Base-by-base conservation (phyloP, 2,329 filamentous ascomycete species). In the Sporothrix curviconia region DNA sequence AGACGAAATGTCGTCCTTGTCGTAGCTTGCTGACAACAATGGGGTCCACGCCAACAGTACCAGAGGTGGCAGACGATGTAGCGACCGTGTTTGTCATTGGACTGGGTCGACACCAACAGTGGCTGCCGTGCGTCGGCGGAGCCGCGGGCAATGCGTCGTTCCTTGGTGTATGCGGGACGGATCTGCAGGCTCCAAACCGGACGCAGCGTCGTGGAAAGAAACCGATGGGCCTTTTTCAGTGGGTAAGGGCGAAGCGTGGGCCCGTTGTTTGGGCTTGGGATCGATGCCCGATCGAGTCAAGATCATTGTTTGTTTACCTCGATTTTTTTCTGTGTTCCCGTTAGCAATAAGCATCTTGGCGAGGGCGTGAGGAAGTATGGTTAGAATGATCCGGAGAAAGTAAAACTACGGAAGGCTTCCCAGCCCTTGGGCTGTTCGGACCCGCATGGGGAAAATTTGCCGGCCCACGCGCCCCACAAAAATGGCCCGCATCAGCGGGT, bases 401-500 rank as follows among this genome's bases (percentile, higher is more conserved):
- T n/a, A n/a, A n/a, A n/a, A n/a, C n/a, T n/a, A n/a, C n/a, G n/a
- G n/a, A n/a, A n/a, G n/a, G n/a, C n/a, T n/a, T n/a, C n/a, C n/a
- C n/a, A n/a, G n/a, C n/a, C n/a, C n/a, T n/a, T n/a, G n/a, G n/a
- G n/a, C 89, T 95, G 65, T 94, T 92, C 0, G 89, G 84, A 39
- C n/a, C n/a, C n/a, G 81, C 75, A 65, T 96, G 92, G 0, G 90
- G 89, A 68, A 99, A 99, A n/a, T n/a, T n/a, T 0, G 92, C 92
- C 4, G 94, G 94, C 0, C 94, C 94, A 39, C 90, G 79, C 1
- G 94, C 94, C n/a, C n/a, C 50, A 97, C 79, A 66, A 99, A 99
- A 43, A 99, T 95, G 0, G 94, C 92, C 39, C 94, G 79, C 94
- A 99, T 99, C 44, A 99, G 77, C 0, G 92, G 92, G 68, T 99